Evolutionary conservation across 208 protist species (phyloP).

Genomic region (Perkinsela sp.): DNA sequence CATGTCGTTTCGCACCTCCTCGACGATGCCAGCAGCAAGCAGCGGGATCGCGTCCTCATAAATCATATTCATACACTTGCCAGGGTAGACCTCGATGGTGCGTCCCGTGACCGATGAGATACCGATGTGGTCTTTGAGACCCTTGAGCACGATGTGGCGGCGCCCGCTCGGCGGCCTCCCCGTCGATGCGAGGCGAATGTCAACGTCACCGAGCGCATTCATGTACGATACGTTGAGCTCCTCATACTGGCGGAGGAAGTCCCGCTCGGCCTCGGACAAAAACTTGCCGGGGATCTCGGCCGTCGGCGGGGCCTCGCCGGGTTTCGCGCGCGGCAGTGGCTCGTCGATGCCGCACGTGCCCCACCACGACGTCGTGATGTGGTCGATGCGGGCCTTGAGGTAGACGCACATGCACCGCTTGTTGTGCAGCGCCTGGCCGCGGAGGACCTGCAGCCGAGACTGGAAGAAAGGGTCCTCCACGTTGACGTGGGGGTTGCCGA

Average conservation of each 20-base stretch:
- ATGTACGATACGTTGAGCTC: background rate
- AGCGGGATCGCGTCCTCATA: background rate
- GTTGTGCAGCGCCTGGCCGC: background rate
- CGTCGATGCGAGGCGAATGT: background rate
- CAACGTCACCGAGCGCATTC: background rate
- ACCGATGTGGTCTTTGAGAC: background rate
- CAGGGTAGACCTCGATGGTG: background rate
- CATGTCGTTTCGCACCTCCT: too few relatives aligned
- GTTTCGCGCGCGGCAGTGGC: background rate
- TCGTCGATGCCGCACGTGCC: background rate
- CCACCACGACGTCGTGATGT: background rate
- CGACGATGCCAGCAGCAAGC: background rate
- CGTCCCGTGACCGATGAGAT: background rate
- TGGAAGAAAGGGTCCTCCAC: background rate
- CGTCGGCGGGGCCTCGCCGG: background rate
- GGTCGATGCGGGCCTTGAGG: background rate
- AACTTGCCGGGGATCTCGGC: background rate
- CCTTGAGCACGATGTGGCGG: background rate
- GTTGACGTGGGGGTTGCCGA: background rate
- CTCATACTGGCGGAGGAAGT: background rate
- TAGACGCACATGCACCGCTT: background rate
- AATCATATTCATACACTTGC: background rate
- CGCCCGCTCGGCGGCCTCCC: background rate
- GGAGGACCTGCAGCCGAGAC: background rate
- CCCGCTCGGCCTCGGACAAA: background rate